Evolutionary conservation across 129 eudicot species (phyloP).

Genomic region (Artemisia tridentata): DNA sequence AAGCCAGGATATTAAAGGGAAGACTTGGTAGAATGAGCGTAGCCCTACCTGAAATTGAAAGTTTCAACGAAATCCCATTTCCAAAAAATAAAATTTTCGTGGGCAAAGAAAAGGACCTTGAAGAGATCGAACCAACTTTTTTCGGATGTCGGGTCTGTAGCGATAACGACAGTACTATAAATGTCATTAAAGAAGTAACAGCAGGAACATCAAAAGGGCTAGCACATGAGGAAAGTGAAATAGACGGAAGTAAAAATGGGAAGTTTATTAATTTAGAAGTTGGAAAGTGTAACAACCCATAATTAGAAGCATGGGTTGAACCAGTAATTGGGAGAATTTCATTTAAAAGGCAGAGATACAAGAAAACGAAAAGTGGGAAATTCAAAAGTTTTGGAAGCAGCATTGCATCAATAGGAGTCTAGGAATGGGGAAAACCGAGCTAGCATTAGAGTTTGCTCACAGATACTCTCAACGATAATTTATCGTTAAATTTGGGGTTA

Average conservation of each 20-base stretch:
- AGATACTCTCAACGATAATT: too few relatives aligned
- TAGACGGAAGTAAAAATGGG: constrained; percentile 44
- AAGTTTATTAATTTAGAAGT: constrained; percentile 59
- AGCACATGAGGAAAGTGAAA: constrained; percentile 68
- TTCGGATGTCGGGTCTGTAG: constrained; percentile 62
- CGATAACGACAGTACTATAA: constrained; percentile 29
- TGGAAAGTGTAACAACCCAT: constrained; percentile 65
- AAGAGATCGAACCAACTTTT: constrained; percentile 63
- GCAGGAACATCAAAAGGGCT: constrained; percentile 59
- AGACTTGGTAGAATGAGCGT: constrained; percentile 89
- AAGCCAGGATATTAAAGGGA: too few relatives aligned
- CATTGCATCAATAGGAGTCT: constrained; percentile 72
- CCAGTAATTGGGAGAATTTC: constrained; percentile 59
- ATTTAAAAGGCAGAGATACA: constrained; percentile 55
- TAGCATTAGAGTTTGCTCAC: constrained; percentile 84
- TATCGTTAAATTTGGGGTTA: too few relatives aligned
- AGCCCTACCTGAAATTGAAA: constrained; percentile 53
- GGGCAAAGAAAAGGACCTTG: constrained; percentile 74
- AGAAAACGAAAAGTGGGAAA: constrained; percentile 72
- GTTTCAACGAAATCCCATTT: constrained; percentile 56
- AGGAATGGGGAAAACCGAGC: constrained; percentile 84
- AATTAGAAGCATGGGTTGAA: constrained; percentile 69
- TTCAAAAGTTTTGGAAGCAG: constrained; percentile 53
- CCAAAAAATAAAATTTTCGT: constrained; percentile 55
- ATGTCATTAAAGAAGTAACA: constrained; percentile 34